phyloP scores from a whole-genome alignment of 345 rosid species.

The Geranium rotundifolium region DNA sequence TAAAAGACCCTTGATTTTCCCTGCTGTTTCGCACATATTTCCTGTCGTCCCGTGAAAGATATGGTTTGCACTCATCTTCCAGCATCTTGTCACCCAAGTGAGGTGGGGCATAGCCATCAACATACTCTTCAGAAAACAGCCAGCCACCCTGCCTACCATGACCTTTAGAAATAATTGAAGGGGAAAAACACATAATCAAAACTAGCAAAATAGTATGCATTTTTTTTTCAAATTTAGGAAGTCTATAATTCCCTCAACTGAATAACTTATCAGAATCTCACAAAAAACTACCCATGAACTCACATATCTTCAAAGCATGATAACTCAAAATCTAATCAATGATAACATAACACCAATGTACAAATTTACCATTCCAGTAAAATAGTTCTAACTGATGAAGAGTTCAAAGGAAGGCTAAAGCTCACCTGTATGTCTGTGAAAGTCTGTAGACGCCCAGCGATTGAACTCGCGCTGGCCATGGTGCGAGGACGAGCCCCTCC shows the following conservation, averaged over 20 bases:
- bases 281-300: not conserved
- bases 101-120: slow-evolving; percentile 38
- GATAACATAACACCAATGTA: not conserved
- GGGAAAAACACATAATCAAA: slow-evolving; percentile 11
- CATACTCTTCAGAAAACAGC: slow-evolving; percentile 46
- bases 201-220: not conserved
- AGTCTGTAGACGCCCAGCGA: slow-evolving; percentile 62
- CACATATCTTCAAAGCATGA: not conserved
- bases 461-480: slow-evolving; percentile 37
- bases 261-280: not conserved
- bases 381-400: too few relatives aligned
- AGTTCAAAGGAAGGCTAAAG: not conserved
- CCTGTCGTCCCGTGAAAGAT: slow-evolving; percentile 42
- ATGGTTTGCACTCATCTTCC: slow-evolving; percentile 37
- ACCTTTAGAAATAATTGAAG: slow-evolving; percentile 31
- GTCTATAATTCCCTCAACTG: not conserved
- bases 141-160: slow-evolving; percentile 77
- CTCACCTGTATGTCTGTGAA: slow-evolving; percentile 71
- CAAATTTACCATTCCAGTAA: too few relatives aligned
- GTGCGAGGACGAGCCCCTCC: slow-evolving; percentile 54
- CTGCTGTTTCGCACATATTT: slow-evolving; percentile 42
- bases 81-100: slow-evolving; percentile 41
- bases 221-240: too few relatives aligned
- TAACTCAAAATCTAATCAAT: not conserved
- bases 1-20: slow-evolving; percentile 41